These are phyloP conservation scores for Cyberlindnera mississippiensis DNA, from an alignment of 805 yeast genomes.

Conservation along the genomic window DNA sequence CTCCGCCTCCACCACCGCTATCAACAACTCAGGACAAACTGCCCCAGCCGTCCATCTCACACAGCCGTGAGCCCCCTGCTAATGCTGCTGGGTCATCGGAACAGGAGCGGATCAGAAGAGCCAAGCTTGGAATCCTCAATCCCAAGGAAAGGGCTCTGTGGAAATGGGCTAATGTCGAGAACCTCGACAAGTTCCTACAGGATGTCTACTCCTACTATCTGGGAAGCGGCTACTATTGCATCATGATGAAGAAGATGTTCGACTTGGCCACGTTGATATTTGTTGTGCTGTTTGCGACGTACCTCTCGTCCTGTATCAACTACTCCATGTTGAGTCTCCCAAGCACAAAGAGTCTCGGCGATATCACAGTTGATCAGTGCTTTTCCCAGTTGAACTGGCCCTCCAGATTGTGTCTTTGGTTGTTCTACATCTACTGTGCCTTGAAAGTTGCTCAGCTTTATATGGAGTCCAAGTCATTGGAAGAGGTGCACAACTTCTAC, in stretches of 20 bases:
- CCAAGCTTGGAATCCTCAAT: constrained; percentile 41
- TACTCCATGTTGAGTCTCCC: constrained; percentile 41
- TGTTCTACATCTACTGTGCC: constrained; percentile 50
- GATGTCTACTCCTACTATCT: constrained; percentile 81
- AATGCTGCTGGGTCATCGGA: constrained; percentile 6
- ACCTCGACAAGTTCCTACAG: constrained; percentile 79
- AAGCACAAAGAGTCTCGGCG: constrained; percentile 23
- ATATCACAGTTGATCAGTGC: constrained; percentile 36
- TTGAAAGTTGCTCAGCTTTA: constrained; percentile 52
- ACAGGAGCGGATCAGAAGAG: constrained; percentile 26
- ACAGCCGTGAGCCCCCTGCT: constrained; percentile 7
- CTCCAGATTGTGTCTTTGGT: constrained; percentile 60
- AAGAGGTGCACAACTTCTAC: constrained; percentile 76
- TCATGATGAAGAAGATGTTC: constrained; percentile 58
- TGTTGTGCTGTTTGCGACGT: constrained; percentile 74
- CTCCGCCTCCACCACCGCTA: constrained; percentile 5
- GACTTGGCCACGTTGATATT: constrained; percentile 76
- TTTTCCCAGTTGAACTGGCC: constrained; percentile 42
- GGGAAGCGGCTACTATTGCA: constrained; percentile 81
- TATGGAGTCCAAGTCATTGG: constrained; percentile 61
- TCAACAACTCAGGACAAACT: not conserved
- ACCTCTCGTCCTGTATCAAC: constrained; percentile 79
- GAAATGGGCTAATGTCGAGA: constrained; percentile 95
- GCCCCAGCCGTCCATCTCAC: constrained; percentile 12
- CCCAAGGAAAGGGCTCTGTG: constrained; percentile 80